Evolutionary conservation across 2,329 filamentous ascomycete genomes (phyloP).

Genomic region (Rosellinia necatrix): DNA sequence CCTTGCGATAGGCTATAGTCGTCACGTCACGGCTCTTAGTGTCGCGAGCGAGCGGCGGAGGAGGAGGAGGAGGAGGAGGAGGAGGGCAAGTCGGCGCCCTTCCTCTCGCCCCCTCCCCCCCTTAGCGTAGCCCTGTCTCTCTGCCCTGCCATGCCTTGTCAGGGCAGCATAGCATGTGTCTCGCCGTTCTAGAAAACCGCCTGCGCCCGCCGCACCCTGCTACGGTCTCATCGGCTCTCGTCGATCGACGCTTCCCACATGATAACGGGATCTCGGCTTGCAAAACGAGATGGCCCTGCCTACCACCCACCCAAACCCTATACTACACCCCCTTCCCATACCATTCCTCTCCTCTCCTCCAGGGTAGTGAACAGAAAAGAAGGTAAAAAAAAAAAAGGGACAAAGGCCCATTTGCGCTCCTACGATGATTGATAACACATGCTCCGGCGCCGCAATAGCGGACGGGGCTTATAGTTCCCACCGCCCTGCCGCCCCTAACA

Average conservation of each 20-base stretch:
- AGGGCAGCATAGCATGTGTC: constrained; percentile 21
- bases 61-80: too few species aligned
- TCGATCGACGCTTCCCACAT: constrained; percentile 12
- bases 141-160: constrained; percentile 21
- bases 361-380: too few species aligned
- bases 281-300: background rate
- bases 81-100: constrained; percentile 3
- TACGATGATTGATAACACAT: constrained; percentile 16
- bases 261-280: constrained; percentile 20
- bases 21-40: constrained; percentile 12
- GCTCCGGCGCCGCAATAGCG: constrained; percentile 6
- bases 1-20: constrained; percentile 3
- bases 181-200: constrained; percentile 14
- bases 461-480: too few species aligned
- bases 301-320: constrained; percentile 9
- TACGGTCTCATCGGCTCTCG: constrained; percentile 20
- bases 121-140: constrained; percentile 20
- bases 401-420: too few species aligned
- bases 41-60: background rate
- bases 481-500: too few species aligned
- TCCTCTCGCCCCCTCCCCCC: constrained; percentile 1
- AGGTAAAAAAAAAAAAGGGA: too few species aligned
- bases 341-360: too few species aligned
- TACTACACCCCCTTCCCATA: too few species aligned
- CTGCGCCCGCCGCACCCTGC: constrained; percentile 1